phyloP scores from a whole-genome alignment of 306 rosid species.

The Castanospermum australe region DNA sequence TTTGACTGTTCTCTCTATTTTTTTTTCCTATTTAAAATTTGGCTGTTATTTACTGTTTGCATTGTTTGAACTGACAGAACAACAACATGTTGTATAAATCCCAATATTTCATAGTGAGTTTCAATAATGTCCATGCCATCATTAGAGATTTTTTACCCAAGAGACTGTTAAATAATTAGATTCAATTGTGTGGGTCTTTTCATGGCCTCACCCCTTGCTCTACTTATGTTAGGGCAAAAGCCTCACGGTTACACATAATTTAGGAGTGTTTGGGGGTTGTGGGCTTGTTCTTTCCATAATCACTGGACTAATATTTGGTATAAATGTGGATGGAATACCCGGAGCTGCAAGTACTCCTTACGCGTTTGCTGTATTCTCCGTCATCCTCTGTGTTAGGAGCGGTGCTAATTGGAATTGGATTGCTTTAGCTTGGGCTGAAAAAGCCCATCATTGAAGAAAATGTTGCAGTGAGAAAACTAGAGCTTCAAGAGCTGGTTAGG shows the following conservation, averaged over 20 bases:
- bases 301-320: slow-evolving; percentile 90
- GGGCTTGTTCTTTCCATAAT: slow-evolving; percentile 85
- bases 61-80: not conserved
- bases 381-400: slow-evolving; percentile 51
- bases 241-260: slow-evolving; percentile 80
- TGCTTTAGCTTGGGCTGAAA: slow-evolving; percentile 79
- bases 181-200: not conserved
- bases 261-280: slow-evolving; percentile 84
- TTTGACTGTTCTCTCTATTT: too few relatives aligned
- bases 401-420: slow-evolving; percentile 60
- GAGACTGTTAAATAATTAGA: not conserved
- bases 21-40: too few relatives aligned
- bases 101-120: not conserved
- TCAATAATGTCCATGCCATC: not conserved
- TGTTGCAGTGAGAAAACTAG: slow-evolving; percentile 68
- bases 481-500: slow-evolving; percentile 74
- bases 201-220: slow-evolving; percentile 23
- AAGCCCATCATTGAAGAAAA: slow-evolving; percentile 53
- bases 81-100: not conserved
- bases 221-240: slow-evolving; percentile 73
- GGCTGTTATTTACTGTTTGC: not conserved
- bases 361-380: slow-evolving; percentile 73
- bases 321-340: slow-evolving; percentile 92
- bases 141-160: not conserved
- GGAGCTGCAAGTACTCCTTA: slow-evolving; percentile 62